Evolutionary conservation across 2,329 filamentous ascomycete species (phyloP).

Genomic region (Ascochyta viciae-villosae): DNA sequence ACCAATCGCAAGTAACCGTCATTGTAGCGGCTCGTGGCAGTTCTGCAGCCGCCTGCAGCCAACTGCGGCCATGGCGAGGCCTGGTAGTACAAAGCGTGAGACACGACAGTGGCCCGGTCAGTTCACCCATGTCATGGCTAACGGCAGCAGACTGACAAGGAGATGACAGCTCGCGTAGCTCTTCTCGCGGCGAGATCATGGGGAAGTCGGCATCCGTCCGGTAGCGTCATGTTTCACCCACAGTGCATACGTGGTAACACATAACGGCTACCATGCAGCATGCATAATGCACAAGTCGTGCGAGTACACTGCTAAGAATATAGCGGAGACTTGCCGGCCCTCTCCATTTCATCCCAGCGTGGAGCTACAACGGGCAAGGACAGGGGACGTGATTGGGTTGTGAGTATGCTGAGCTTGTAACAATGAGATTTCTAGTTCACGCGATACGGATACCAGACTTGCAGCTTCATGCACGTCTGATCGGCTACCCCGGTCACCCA

Average conservation of each 20-base stretch:
- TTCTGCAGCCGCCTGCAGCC: constrained; percentile 1
- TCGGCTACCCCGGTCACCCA: neutral
- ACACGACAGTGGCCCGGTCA: constrained; percentile 11
- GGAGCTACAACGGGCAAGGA: neutral
- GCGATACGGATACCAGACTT: neutral
- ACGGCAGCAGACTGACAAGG: constrained; percentile 4
- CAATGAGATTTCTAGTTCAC: neutral
- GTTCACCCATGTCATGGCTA: constrained; percentile 5
- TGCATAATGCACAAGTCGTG: constrained; percentile 12
- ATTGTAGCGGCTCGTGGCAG: constrained; percentile 7
- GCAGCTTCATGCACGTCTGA: constrained; percentile 2
- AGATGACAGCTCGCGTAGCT: constrained; percentile 25
- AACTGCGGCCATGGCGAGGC: constrained; percentile 9
- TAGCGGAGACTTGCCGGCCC: neutral
- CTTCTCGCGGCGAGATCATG: constrained; percentile 15
- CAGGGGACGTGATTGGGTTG: neutral
- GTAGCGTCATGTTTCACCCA: constrained; percentile 16
- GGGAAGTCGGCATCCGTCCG: constrained; percentile 32
- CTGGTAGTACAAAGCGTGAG: constrained; percentile 18
- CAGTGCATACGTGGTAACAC: constrained; percentile 16
- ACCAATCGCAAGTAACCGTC: neutral
- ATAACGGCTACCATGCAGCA: constrained; percentile 21
- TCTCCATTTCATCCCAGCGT: neutral
- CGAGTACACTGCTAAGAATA: constrained; percentile 7
- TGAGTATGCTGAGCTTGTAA: neutral